Evolutionary conservation across 306 rosid species (phyloP), one percentile per base, ranked within the genome.

Genomic region (Potentilla sterilis): DNA sequence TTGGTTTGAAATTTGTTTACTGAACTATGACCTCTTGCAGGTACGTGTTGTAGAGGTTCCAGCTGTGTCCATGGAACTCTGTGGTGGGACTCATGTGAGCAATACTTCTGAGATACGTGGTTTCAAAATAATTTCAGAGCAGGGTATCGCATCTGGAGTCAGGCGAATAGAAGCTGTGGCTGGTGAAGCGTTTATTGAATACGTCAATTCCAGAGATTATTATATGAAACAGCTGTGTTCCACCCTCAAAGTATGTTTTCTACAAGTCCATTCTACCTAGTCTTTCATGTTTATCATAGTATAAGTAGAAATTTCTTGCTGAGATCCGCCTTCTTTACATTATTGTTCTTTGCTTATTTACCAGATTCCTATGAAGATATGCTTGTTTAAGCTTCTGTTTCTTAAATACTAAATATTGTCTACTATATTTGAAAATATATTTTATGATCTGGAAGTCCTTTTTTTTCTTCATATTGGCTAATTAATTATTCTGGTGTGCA

Each of bases 41-140:
- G 98, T 95, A 71, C 96, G 97, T 34, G 98, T 95, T 64, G 93
- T 95, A 75, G 98, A 95, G 84, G 96, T 92, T 81, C 98, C 97
- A 28, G 97, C 96, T 72, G 96, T 92, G 70, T 95, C 98, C 8
- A 81, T 95, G 97, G 98, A 95, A 86, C 98, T 95, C 75, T 95
- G 98, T 74, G 96, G 98, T 10, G 97, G 98, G 69, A 95, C 98
- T 75, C 98, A 95, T 82, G 97, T 92, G 65, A 69, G 81, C 80
- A 90, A 87, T 80, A 95, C 97, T 80, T 89, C 95, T 77, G 98
- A 95, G 84, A 92, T 95, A 70, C 96, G 97, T 55, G 97, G 96
- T 70, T 92, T 95, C 87, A 92, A 88, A 80, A 83, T 95, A 85
- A 89, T 95, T 35, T 88, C 97, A 66, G 98, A 95, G 85, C 97